phyloP scores from a whole-genome alignment of 2,329 filamentous ascomycete species.

The Fusarium udum region DNA sequence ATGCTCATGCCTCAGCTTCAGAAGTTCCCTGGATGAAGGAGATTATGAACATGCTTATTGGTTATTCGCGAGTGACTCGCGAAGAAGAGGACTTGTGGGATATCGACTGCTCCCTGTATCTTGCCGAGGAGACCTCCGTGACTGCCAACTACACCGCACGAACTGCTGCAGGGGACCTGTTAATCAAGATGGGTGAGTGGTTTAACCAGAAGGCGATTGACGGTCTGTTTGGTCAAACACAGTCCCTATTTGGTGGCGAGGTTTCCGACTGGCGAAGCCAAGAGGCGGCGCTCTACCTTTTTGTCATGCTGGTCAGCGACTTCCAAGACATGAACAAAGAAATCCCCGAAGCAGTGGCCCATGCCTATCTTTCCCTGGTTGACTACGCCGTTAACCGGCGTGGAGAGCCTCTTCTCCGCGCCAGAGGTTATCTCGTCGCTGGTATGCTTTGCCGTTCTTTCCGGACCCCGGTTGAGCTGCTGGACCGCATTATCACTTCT shows the following conservation, averaged over 20 bases:
- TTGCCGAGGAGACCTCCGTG: constrained; percentile 93
- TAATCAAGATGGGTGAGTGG: constrained; percentile 95
- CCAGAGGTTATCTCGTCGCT: constrained; percentile 86
- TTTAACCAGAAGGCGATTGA: constrained; percentile 79
- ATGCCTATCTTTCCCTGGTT: constrained; percentile 82
- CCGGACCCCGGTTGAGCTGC: constrained; percentile 69
- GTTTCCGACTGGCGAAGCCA: constrained; percentile 67
- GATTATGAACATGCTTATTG: constrained; percentile 84
- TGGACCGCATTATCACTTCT: constrained; percentile 78
- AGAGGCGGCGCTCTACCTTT: constrained; percentile 84
- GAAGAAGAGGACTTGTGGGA: constrained; percentile 98
- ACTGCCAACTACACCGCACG: constrained; percentile 96
- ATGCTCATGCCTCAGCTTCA: constrained; percentile 65
- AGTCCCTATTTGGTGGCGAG: constrained; percentile 73
- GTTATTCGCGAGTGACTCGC: constrained; percentile 87
- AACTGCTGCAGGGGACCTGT: constrained; percentile 88
- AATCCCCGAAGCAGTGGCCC: constrained; percentile 74
- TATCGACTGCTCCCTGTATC: constrained; percentile 93
- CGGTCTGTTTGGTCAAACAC: constrained; percentile 80
- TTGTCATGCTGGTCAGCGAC: constrained; percentile 85
- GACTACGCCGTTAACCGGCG: constrained; percentile 76
- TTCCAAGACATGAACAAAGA: constrained; percentile 80
- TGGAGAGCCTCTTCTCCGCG: constrained; percentile 80
- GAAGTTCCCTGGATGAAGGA: constrained; percentile 84
- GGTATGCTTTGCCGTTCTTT: constrained; percentile 79